Base-by-base conservation (phyloP, 306 rosid genomes). In the Begonia loranthoides region DNA sequence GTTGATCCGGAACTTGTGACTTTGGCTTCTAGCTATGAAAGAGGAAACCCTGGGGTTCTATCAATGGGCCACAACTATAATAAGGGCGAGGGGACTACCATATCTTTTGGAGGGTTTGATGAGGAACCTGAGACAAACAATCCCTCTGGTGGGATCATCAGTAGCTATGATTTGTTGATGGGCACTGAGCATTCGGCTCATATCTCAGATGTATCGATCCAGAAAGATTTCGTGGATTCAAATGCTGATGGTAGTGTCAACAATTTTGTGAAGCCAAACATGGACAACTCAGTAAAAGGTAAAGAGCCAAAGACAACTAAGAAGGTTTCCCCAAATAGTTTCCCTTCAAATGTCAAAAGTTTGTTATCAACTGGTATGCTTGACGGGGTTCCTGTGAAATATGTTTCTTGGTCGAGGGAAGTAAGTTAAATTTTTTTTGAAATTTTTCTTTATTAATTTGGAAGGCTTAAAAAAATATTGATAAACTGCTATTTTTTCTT, bases 331-430 rank as follows among this genome's bases (percentile, higher is more conserved):
- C 69, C 87, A 53, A 85, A 81, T 63, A 81, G 72, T 62, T 85
- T 85, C 73, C 92, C 95, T 45, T 79, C 95, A 12, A 84, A 78
- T 58, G 92, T 81, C 64, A 68, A 79, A 68, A 81, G 92, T 74
- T 72, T 81, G 80, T 64, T 81, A 54, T 85, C 92, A 17, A 85
- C 95, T 19, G 92, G 95, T 15, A 85, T 85, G 84, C 84, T 81
- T 65, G 95, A 85, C 76, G 95, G 90, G 41, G 82, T 84, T 57
- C 73, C 95, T 44, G 90, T 84, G 33, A 85, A 78, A 74, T 81
- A 81, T 68, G 72, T 74, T 54, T 78, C 95, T 10, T 85, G 95
- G 92, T 81, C 87, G 1, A 64, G 68, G 78, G 87, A 85, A 87
- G 95, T 78, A 81, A 75, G 76, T 54, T 66, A 58, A 61, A 53